Evolutionary conservation across 2,329 filamentous ascomycete species (phyloP).

Genomic region (Juglanconis juglandina): DNA sequence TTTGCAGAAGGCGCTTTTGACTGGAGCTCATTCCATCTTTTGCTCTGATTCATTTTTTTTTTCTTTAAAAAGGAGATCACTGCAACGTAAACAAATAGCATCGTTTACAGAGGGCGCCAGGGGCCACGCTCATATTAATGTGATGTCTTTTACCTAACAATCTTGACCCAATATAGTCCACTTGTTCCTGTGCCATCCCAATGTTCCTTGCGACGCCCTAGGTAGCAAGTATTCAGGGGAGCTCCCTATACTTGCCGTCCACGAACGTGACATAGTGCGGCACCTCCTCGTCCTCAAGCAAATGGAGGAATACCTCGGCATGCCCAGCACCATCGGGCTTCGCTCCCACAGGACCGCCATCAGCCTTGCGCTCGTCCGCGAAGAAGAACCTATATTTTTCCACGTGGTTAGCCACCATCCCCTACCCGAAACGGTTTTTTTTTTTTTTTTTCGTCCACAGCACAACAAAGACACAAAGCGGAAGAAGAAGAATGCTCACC

Average conservation of each 20-base stretch:
- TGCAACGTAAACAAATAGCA: no score
- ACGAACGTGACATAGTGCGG: slow-evolving; percentile 18
- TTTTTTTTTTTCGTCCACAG: background rate
- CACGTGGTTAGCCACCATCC: no score
- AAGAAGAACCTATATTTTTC: slow-evolving; percentile 15
- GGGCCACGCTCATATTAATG: no score
- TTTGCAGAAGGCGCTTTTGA: no score
- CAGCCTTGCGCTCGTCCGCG: slow-evolving; percentile 17
- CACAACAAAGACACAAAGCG: background rate
- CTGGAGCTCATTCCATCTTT: no score
- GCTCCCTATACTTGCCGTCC: slow-evolving; percentile 12
- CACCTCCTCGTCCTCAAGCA: slow-evolving; percentile 11
- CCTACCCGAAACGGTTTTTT: background rate
- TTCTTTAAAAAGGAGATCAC: no score
- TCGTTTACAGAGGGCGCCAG: no score
- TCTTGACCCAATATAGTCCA: no score
- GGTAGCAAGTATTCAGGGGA: background rate
- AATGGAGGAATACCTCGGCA: slow-evolving; percentile 1
- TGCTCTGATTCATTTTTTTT: no score
- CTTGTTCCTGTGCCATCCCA: no score
- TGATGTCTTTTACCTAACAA: no score
- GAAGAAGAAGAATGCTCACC: slow-evolving; percentile 5
- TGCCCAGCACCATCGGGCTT: slow-evolving; percentile 5
- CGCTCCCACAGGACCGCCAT: slow-evolving; percentile 8
- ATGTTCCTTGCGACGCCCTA: no score